phyloP scores from a whole-genome alignment of 2,329 filamentous ascomycete species.

The Emmonsiellopsis sp. region DNA sequence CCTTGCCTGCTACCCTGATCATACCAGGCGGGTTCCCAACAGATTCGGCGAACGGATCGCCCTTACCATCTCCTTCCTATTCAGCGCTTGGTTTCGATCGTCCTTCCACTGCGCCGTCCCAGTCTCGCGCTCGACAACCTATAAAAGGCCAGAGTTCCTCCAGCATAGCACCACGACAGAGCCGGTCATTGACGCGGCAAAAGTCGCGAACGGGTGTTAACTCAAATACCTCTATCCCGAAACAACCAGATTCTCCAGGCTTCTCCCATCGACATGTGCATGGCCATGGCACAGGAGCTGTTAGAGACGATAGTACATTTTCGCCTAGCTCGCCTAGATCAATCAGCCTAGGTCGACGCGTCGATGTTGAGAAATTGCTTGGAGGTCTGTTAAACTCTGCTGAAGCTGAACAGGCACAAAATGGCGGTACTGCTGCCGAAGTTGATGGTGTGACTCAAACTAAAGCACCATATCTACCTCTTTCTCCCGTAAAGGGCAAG shows the following conservation, averaged over 20 bases:
- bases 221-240: background rate
- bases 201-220: constrained; percentile 13
- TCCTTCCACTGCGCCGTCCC: constrained; percentile 14
- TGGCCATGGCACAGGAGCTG: background rate
- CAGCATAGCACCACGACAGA: constrained; percentile 9
- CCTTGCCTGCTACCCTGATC: constrained; percentile 32
- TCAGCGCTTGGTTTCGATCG: constrained; percentile 15
- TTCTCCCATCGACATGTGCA: background rate
- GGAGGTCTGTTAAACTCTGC: constrained; percentile 26
- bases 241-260: background rate
- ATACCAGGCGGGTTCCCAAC: constrained; percentile 35
- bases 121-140: constrained; percentile 5
- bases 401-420: constrained; percentile 8
- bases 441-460: background rate
- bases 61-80: constrained; percentile 17
- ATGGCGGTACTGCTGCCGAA: background rate
- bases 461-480: background rate
- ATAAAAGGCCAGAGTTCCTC: constrained; percentile 4
- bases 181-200: constrained; percentile 23
- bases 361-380: constrained; percentile 29
- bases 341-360: constrained; percentile 12
- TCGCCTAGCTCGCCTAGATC: constrained; percentile 6
- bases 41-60: constrained; percentile 20
- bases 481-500: background rate
- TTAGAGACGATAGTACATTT: background rate